A percentile compares a stretch with the other conserved stretches of the same genome.
Conservation (phyloP, 2,329 filamentous ascomycete genomes). For the Epichloe gansuensis region DNA sequence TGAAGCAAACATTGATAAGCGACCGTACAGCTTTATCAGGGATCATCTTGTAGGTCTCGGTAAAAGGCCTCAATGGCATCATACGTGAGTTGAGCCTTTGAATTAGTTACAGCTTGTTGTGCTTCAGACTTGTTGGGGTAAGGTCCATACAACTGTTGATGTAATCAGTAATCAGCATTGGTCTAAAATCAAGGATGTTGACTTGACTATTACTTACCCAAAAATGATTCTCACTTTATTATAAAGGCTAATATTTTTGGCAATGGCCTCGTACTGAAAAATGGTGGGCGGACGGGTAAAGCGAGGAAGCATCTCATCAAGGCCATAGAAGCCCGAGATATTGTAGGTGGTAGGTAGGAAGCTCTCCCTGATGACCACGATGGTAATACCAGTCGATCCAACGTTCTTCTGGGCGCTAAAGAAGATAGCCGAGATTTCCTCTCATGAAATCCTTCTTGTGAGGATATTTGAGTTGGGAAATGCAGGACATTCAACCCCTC, state of each 20-base stretch:
- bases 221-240: slow-evolving; percentile 85
- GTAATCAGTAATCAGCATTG: too few species aligned
- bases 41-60: slow-evolving; percentile 52
- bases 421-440: slow-evolving; percentile 54
- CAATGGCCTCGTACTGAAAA: slow-evolving; percentile 70
- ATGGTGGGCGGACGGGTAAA: slow-evolving; percentile 70
- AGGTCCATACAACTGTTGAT: slow-evolving; percentile 51
- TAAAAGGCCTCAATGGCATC: background rate
- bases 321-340: slow-evolving; percentile 50
- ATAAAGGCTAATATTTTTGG: slow-evolving; percentile 86
- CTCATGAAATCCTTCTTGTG: slow-evolving; percentile 33
- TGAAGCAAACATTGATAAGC: slow-evolving; percentile 87
- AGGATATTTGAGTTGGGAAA: slow-evolving; percentile 82
- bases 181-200: too few species aligned
- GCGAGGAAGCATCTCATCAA: slow-evolving; percentile 57
- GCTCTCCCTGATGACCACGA: slow-evolving; percentile 65
- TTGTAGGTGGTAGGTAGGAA: slow-evolving; percentile 52
- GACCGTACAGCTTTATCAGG: slow-evolving; percentile 65
- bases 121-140: slow-evolving; percentile 59
- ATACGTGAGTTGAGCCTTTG: slow-evolving; percentile 53
- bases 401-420: slow-evolving; percentile 94
- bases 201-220: slow-evolving; percentile 35
- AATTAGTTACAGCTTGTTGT: slow-evolving; percentile 58
- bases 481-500: slow-evolving; percentile 70
- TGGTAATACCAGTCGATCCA: slow-evolving; percentile 72